phyloP scores from a whole-genome alignment of 2,329 filamentous ascomycete species.

The Metarhizium guizhouense region DNA sequence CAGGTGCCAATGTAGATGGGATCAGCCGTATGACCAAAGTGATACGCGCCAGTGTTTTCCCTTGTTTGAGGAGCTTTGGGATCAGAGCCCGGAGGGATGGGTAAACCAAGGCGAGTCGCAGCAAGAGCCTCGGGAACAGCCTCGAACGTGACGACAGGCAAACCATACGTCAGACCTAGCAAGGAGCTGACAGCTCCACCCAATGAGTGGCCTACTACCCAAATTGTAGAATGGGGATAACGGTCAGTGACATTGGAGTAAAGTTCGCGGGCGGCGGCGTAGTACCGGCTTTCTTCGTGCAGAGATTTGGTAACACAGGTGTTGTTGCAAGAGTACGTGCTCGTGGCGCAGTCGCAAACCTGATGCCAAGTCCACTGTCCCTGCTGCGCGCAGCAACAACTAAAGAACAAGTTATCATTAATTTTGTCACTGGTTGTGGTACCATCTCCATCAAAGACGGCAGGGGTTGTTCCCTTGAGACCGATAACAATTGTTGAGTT shows the following conservation, averaged over 20 bases:
- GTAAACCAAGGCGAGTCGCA: slow-evolving; percentile 74
- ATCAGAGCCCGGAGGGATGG: slow-evolving; percentile 70
- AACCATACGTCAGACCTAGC: slow-evolving; percentile 80
- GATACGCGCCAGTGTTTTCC: slow-evolving; percentile 67
- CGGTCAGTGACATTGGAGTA: slow-evolving; percentile 87
- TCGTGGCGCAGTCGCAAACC: slow-evolving; percentile 85
- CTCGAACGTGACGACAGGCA: slow-evolving; percentile 88
- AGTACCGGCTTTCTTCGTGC: slow-evolving; percentile 80
- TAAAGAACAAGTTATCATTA: slow-evolving; percentile 97
- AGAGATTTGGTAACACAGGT: slow-evolving; percentile 76
- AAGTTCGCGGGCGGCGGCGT: slow-evolving; percentile 77
- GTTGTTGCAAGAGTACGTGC: slow-evolving; percentile 83
- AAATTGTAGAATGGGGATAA: slow-evolving; percentile 77
- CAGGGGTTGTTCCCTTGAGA: slow-evolving; percentile 81
- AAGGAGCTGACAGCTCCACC: slow-evolving; percentile 86
- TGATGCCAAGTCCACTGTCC: slow-evolving; percentile 84
- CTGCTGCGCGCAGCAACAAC: slow-evolving; percentile 93
- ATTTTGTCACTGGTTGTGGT: slow-evolving; percentile 96
- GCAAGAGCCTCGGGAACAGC: slow-evolving; percentile 86
- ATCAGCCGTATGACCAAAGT: slow-evolving; percentile 94
- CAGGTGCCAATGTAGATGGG: slow-evolving; percentile 91
- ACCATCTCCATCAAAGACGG: slow-evolving; percentile 92
- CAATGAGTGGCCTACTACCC: slow-evolving; percentile 87
- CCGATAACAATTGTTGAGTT: slow-evolving; percentile 88
- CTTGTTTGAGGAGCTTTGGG: slow-evolving; percentile 62